A percentile compares a stretch with the other conserved stretches of the same genome.
phyloP scores from a whole-genome alignment of 2,329 filamentous ascomycete genomes.

The Aureobasidium lini region DNA sequence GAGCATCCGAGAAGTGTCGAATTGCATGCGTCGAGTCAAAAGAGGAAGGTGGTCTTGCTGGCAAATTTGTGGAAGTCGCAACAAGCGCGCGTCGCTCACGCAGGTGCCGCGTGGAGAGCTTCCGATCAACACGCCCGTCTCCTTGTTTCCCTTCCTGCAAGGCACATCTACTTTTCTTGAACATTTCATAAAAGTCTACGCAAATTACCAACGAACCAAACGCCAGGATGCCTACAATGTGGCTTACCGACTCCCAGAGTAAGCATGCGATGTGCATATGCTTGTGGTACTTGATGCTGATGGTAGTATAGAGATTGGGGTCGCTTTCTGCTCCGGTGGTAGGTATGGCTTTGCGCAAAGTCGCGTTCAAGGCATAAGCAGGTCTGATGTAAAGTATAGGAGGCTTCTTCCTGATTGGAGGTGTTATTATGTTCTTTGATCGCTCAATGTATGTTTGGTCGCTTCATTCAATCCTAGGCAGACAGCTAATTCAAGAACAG shows the following conservation, averaged over 20 bases:
- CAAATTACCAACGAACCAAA: neutral
- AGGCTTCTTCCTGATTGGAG: constrained; percentile 88
- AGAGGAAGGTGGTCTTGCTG: neutral
- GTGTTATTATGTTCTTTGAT: constrained; percentile 96
- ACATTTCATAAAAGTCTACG: neutral
- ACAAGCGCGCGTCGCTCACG: neutral
- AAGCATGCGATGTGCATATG: constrained; percentile 30
- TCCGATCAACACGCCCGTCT: neutral
- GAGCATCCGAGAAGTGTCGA: neutral
- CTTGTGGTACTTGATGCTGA: neutral
- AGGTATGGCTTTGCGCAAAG: constrained; percentile 39
- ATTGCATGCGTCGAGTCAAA: neutral
- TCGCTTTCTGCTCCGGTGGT: constrained; percentile 97
- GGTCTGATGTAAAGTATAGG: constrained; percentile 38
- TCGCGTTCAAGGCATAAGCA: constrained; percentile 17
- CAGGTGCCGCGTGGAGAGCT: neutral
- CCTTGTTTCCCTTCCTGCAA: neutral
- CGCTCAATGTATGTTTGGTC: constrained; percentile 67
- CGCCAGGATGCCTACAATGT: constrained; percentile 71
- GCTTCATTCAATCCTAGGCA: constrained; percentile 14
- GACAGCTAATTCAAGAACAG: constrained; percentile 36
- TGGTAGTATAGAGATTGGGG: constrained; percentile 68
- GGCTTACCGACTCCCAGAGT: constrained; percentile 95
- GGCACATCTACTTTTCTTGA: neutral
- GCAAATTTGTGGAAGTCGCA: neutral